Base-by-base conservation (phyloP, 768 basidiomycete species). In the Amanita pseudoporphyria region DNA sequence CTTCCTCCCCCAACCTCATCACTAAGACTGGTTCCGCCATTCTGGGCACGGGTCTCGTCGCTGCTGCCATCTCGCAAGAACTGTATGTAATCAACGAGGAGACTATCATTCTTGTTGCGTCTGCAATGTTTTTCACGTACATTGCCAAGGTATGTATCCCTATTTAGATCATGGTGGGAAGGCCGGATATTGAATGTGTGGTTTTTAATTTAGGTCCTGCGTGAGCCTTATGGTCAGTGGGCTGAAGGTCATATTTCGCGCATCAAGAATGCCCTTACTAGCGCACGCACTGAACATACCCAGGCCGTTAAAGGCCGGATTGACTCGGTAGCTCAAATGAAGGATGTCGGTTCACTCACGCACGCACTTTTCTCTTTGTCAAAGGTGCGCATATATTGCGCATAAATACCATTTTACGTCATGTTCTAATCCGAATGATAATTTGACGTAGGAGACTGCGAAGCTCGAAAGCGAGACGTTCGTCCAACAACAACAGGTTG, bases 1-100 rank as follows among this genome's bases (percentile, higher is more conserved):
- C 87, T 16, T 87, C 80, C 51, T 93, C 81, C 58, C 91, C 79
- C 21, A 84, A 81, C 63, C 76, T 96, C 67, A 76, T 94, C 74
- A 91, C 92, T 64, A 99, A 99, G 74, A 94, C 93, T 39, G 92
- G 93, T 54, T 80, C 87, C 46, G 86, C 92, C 60, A 74, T 97
- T 61, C 81, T 97, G 47, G 91, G 91, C 61, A 88, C 90, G 13
- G 92, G 89, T 60, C 72, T 89, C 53, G 71, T 84, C 49, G 95
- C 94, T 13, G 79, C 91, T 5, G 94, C 93, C 62, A 93, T 98
- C 69, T 95, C 92, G 12, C 87, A 92, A 64, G 94, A 99, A 70
- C 81, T 98, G 45, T 97, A 97, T 62, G 95, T 99, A 53, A 81
- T 95, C 61, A 96, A 96, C 66, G 94, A 97, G 67, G 96, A 98